Evolutionary conservation across 768 basidiomycete genomes (phyloP), one percentile per base, ranked within the genome.

Genomic region (Lactarius vividus): DNA sequence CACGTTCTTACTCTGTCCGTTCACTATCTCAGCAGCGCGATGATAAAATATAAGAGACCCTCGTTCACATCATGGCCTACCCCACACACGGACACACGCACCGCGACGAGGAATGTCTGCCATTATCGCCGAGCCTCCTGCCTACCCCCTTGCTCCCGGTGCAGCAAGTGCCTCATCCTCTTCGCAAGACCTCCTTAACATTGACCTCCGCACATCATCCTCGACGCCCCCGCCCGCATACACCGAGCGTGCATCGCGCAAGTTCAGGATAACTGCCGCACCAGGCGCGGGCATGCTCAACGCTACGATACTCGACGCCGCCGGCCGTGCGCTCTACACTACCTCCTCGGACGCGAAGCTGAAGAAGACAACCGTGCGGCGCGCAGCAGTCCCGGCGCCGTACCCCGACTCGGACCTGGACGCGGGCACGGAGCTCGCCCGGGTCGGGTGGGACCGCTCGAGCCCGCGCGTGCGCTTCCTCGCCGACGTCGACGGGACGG

Each of bases 381-480:
- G 66, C 13, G 37, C 44, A 16, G 28, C 44, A 10, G 54, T 42
- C 35, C 20, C 15, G 18, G 26, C 54, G 29, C 8, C 6, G 16
- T 61, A 46, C 44, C 28, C 29, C 20, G 15, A 46, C 42, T 61
- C 44, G 0, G 60, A 52, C 26, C 3, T 31, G 20, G 37, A 54
- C 18, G 3, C 40, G 6, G 46, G 11, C 8, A 39, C 53, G 28
- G 57, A 58, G 4, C 52, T 67, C 1, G 66, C 66, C 5, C 61
- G 61, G 18, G 54, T 67, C 42, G 61, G 57, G 29, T 67, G 65
- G 65, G 65, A 66, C 33, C 65, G 65, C 40, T 7, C 65, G 20
- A 66, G 61, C 20, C 65, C 65, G 5, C 61, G 65, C 26, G 52
- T 66, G 31, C 61, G 61, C 16, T 62, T 66, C 16, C 60, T 66